Percentiles rank a stretch among this genome's conserved stretches.
Conservation (phyloP, 768 basidiomycete genomes). For the Leucosporidium creatinivorum region DNA sequence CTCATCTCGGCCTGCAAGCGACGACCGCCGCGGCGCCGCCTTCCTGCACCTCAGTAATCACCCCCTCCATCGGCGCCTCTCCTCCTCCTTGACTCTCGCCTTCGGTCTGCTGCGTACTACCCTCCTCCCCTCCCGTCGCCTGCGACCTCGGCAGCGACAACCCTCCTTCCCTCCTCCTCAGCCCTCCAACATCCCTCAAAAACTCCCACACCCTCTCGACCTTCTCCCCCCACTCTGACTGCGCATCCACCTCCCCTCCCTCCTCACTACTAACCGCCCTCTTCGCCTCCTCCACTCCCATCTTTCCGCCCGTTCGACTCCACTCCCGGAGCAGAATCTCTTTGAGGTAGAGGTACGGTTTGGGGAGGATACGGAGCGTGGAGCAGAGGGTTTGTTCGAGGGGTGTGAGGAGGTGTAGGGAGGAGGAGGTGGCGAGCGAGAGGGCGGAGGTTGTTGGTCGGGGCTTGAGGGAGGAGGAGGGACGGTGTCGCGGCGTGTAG, state of each 20-base stretch:
- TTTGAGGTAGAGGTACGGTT: conserved; percentile 92
- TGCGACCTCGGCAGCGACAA: neutral
- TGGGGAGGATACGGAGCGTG: conserved; percentile 79
- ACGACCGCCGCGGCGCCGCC: too few relatives aligned
- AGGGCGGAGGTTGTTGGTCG: conserved; percentile 49
- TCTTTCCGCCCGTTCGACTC: conserved; percentile 77
- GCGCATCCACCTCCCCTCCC: conserved; percentile 46
- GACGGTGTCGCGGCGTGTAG: neutral
- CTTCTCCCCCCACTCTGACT: conserved; percentile 42
- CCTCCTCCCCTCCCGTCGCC: neutral
- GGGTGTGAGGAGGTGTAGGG: conserved; percentile 77
- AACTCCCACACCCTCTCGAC: conserved; percentile 51
- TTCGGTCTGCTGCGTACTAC: too few relatives aligned
- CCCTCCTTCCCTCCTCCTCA: neutral
- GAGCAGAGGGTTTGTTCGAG: conserved; percentile 85
- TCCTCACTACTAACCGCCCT: conserved; percentile 38
- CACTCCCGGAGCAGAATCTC: conserved; percentile 91
- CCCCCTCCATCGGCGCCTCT: too few relatives aligned
- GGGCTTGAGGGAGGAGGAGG: neutral
- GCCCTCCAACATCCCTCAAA: conserved; percentile 40
- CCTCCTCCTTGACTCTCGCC: too few relatives aligned
- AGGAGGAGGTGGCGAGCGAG: conserved; percentile 83
- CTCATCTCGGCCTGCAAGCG: too few relatives aligned
- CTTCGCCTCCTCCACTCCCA: conserved; percentile 80
- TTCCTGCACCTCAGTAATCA: too few relatives aligned